A percentile compares a stretch with the other conserved stretches of the same genome.
These are phyloP conservation scores for Trametes cinnabarina DNA, from an alignment of 768 basidiomycete genomes.

Conservation along the genomic window DNA sequence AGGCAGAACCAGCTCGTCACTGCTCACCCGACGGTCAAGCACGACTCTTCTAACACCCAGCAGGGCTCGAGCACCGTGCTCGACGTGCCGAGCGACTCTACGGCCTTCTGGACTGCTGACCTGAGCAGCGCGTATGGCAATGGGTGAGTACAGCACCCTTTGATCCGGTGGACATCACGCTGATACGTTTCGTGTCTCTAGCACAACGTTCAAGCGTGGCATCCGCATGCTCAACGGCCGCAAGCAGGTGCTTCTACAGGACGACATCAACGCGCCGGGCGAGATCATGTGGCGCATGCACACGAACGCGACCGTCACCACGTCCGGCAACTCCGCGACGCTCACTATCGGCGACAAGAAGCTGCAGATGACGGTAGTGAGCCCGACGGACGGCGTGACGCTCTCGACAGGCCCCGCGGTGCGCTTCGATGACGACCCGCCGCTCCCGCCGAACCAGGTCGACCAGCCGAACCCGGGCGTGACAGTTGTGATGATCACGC, in stretches of 20 bases:
- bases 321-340: constrained; percentile 65
- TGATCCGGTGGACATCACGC: background rate
- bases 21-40: constrained; percentile 54
- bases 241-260: constrained; percentile 86
- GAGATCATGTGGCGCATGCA: constrained; percentile 88
- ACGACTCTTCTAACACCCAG: constrained; percentile 47
- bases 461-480: constrained; percentile 80
- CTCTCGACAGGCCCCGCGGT: constrained; percentile 57
- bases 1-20: constrained; percentile 77
- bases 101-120: constrained; percentile 77
- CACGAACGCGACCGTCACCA: constrained; percentile 81
- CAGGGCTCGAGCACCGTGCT: constrained; percentile 90
- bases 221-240: constrained; percentile 79
- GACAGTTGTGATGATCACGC: constrained; percentile 72
- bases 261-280: constrained; percentile 69
- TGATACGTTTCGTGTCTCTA: constrained; percentile 28
- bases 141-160: constrained; percentile 63
- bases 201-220: constrained; percentile 79
- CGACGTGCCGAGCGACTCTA: constrained; percentile 58
- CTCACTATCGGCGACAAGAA: constrained; percentile 69
- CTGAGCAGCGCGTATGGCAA: constrained; percentile 72
- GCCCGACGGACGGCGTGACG: constrained; percentile 59
- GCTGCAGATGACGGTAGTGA: constrained; percentile 62
- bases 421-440: constrained; percentile 59
- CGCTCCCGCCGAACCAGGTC: constrained; percentile 50